Base-by-base conservation (phyloP, 1,139 yeast genomes). In the Casaregolazyma lundiana region DNA sequence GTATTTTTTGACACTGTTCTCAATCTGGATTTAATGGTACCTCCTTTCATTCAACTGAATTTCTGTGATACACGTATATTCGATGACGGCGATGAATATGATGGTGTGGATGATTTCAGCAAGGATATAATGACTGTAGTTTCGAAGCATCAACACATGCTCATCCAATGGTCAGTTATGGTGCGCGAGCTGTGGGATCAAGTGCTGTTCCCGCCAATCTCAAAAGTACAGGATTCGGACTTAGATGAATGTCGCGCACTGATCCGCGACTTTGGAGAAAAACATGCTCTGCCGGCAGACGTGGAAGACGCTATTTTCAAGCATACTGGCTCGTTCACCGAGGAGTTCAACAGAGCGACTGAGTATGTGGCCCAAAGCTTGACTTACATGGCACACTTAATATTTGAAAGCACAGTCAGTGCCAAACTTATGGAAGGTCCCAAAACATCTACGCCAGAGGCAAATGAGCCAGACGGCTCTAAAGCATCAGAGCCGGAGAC, bases 1-100 rank as follows among this genome's bases (percentile, higher is more conserved):
- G 44, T 56, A 4, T 44, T 49, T 13, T 32, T 52, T 11, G 60
- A 57, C 38, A 46, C 56, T 0, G 6, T 45, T 7, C 46, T 47
- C 13, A 42, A 56, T 11, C 40, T 54, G 15, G 51, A 53, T 16
- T 20, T 45, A 20, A 50, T 53, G 4, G 43, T 48, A 9, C 56
- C 58, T 8, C 53, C 52, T 8, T 15, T 45, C 21, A 41, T 55
- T 38, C 48, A 53, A 40, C 48, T 54, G 24, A 42, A 48, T 19
- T 50, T 46, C 38, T 26, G 51, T 4, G 59, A 55, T 34, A 52
- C 56, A 2, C 42, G 42, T 39, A 37, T 52, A 11, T 30, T 41
- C 11, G 57, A 52, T 22, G 48, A 39, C 9, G 38, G 16, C 9
- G 9, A 38, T 17, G 43, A 35, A 2, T 16, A 26, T 16, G 38